Conservation (phyloP, 2,329 filamentous ascomycete species). For the Biscogniauxia mediterranea region DNA sequence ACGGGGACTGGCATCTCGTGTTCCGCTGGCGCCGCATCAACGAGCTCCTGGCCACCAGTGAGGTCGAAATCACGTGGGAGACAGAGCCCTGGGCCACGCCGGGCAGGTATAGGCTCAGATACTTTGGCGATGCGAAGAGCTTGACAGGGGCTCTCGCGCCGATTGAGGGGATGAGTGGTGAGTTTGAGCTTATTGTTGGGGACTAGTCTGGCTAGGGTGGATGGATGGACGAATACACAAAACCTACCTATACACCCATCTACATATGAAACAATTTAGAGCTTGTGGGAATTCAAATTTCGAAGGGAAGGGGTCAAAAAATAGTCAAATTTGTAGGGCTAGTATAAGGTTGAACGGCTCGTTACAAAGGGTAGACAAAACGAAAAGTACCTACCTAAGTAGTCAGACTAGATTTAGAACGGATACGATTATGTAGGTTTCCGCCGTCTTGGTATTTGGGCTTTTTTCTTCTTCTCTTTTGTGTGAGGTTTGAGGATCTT, state of each 20-base stretch:
- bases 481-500: no score
- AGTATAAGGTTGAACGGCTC: no score
- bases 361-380: no score
- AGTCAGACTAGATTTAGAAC: no score
- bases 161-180: conserved; percentile 66
- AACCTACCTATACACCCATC: background rate
- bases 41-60: conserved; percentile 68
- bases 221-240: background rate
- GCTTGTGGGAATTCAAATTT: no score
- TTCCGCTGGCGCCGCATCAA: conserved; percentile 77
- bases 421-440: no score
- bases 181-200: conserved; percentile 41
- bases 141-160: conserved; percentile 58
- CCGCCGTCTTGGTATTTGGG: no score
- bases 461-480: no score
- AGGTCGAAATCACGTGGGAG: conserved; percentile 76
- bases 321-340: no score
- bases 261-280: no score
- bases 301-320: no score
- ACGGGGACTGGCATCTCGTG: conserved; percentile 78
- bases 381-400: no score
- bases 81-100: conserved; percentile 56
- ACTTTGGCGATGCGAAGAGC: conserved; percentile 78
- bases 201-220: background rate
- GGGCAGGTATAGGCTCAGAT: conserved; percentile 73